Evolutionary conservation across 345 rosid genomes (phyloP).

Genomic region (Reutealis trisperma): DNA sequence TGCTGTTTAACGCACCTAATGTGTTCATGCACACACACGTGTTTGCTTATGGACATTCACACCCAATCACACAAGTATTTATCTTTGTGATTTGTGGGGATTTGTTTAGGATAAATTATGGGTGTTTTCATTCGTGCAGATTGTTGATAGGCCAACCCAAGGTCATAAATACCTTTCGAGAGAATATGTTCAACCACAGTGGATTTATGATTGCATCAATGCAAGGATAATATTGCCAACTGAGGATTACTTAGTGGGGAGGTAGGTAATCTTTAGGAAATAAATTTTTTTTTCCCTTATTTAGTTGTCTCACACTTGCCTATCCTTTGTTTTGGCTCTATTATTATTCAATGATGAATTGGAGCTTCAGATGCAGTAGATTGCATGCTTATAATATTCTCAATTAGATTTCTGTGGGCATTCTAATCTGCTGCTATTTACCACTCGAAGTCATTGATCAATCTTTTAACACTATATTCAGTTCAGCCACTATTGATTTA

Average conservation of each 20-base stretch:
- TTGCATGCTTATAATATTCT: slow-evolving; percentile 1
- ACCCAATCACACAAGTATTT: too few species aligned
- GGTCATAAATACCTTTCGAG: slow-evolving; percentile 82
- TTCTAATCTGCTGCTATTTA: neutral
- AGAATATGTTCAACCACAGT: slow-evolving; percentile 92
- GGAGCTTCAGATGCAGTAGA: neutral
- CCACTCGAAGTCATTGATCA: neutral
- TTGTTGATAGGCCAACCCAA: slow-evolving; percentile 86
- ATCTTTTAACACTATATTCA: slow-evolving; percentile 22
- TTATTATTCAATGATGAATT: neutral
- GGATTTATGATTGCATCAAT: slow-evolving; percentile 85
- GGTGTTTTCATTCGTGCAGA: slow-evolving; percentile 45
- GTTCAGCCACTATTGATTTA: slow-evolving; percentile 88
- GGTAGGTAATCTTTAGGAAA: slow-evolving; percentile 39
- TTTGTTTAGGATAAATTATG: neutral
- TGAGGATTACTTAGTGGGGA: slow-evolving; percentile 72
- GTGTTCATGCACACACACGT: neutral
- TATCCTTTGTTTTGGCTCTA: neutral
- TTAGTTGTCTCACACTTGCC: neutral
- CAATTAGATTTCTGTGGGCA: neutral
- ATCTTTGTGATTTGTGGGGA: neutral
- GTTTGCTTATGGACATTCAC: neutral
- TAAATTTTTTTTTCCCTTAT: neutral
- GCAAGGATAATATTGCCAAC: slow-evolving; percentile 73
- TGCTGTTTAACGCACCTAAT: slow-evolving; percentile 12